Conservation (phyloP, 345 rosid species). For the Arabis alpina region DNA sequence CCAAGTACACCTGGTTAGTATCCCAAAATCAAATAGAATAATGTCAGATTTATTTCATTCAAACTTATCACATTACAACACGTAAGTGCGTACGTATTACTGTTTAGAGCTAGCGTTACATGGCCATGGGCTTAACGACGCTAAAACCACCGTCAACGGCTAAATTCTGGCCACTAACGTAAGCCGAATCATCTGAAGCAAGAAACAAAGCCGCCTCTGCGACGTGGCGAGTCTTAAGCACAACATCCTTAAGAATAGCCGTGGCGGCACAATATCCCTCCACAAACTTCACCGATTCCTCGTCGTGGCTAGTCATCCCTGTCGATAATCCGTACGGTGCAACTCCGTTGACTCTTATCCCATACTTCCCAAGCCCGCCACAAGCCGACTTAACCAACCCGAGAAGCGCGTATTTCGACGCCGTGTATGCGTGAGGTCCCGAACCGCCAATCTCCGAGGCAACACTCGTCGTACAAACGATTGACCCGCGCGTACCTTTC, state of each 20-base stretch:
- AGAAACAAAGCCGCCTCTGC: conserved; percentile 84
- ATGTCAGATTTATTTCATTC: too few relatives aligned
- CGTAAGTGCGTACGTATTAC: too few relatives aligned
- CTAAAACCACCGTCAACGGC: conserved; percentile 86
- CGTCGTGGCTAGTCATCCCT: conserved; percentile 53
- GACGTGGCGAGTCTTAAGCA: conserved; percentile 66
- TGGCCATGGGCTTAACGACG: conserved; percentile 49
- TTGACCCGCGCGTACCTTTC: conserved; percentile 61
- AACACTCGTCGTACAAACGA: conserved; percentile 69
- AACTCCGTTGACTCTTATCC: conserved; percentile 80
- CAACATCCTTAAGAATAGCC: conserved; percentile 68
- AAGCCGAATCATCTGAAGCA: conserved; percentile 75
- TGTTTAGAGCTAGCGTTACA: too few relatives aligned
- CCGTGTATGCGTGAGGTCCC: conserved; percentile 70
- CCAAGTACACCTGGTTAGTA: too few relatives aligned
- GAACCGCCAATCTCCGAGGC: conserved; percentile 56
- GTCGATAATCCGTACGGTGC: conserved; percentile 81
- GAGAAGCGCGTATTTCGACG: conserved; percentile 69
- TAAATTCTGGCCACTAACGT: conserved; percentile 65
- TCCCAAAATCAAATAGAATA: too few relatives aligned
- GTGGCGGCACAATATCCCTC: conserved; percentile 47
- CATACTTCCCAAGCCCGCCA: conserved; percentile 74
- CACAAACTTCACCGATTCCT: conserved; percentile 47
- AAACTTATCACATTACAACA: too few relatives aligned
- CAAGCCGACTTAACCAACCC: conserved; percentile 76